Conservation (phyloP, 305 asterid genomes). For the Ruellia speciosa region DNA sequence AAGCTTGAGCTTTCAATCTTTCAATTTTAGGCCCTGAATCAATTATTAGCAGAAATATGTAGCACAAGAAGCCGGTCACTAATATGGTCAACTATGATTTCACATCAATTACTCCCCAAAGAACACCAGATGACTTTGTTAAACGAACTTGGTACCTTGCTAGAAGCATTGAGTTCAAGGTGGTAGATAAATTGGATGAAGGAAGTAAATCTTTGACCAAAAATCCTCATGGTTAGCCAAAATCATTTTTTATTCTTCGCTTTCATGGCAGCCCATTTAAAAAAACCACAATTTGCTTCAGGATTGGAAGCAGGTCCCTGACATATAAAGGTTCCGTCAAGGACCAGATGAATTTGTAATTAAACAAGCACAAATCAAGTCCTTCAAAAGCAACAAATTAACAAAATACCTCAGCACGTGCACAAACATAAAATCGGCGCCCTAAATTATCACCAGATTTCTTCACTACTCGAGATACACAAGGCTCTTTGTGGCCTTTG, state of each 20-base stretch:
- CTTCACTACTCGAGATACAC: constrained; percentile 82
- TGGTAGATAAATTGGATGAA: constrained; percentile 5
- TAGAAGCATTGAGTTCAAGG: constrained; percentile 15
- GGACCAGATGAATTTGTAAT: not conserved
- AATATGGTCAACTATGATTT: not conserved
- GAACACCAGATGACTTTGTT: not conserved
- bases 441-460: constrained; percentile 84
- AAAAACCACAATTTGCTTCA: constrained; percentile 91
- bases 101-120: not conserved
- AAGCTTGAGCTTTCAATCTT: constrained; percentile 2
- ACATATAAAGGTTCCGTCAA: constrained; percentile 17
- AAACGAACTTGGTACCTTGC: constrained; percentile 21
- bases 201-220: constrained; percentile 7
- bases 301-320: constrained; percentile 94
- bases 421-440: constrained; percentile 77
- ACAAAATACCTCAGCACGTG: constrained; percentile 82
- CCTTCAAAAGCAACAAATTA: not conserved
- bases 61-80: not conserved
- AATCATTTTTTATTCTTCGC: constrained; percentile 42
- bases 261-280: constrained; percentile 75
- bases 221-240: constrained; percentile 10
- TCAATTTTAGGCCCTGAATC: no score
- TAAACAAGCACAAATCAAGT: constrained; percentile 1
- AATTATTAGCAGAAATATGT: not conserved
- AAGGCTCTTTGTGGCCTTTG: constrained; percentile 90